Conservation (phyloP, 345 rosid species). For the Eucalyptus curtisii region DNA sequence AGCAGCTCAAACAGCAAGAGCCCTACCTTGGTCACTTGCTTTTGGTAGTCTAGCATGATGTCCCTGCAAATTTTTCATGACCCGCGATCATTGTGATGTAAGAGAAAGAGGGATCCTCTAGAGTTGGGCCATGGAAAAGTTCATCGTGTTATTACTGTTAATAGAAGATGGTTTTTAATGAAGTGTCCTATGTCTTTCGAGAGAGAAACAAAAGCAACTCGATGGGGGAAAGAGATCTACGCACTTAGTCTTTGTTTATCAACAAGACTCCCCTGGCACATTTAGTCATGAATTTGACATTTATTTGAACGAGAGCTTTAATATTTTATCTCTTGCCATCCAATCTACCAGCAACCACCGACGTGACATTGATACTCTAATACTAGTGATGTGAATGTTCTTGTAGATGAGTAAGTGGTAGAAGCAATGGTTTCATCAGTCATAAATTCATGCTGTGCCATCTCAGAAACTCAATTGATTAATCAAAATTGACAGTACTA, state of each 20-base stretch:
- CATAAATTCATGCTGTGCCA: background rate
- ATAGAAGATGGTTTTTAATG: background rate
- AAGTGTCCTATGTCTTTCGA: too few species aligned
- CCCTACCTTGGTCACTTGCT: slow-evolving; percentile 5
- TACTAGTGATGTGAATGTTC: background rate
- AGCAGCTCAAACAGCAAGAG: slow-evolving; percentile 10
- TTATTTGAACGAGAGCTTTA: background rate
- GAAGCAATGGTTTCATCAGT: background rate
- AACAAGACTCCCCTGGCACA: background rate
- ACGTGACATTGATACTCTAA: background rate
- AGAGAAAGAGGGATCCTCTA: background rate
- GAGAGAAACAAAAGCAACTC: too few species aligned
- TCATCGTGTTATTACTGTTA: background rate
- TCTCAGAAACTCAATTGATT: background rate
- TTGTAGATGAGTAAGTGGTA: background rate
- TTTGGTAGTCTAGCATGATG: slow-evolving; percentile 4
- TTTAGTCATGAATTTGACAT: background rate
- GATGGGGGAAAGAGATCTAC: too few species aligned
- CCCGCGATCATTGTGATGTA: background rate
- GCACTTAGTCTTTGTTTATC: background rate
- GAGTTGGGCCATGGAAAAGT: background rate
- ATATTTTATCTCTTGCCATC: background rate
- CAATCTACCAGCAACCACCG: background rate
- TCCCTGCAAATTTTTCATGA: background rate
- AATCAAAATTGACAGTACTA: background rate